A percentile compares a stretch with the other conserved stretches of the same genome.
phyloP scores from a whole-genome alignment of 179 eudicot genomes.

The Pouteria campechiana region DNA sequence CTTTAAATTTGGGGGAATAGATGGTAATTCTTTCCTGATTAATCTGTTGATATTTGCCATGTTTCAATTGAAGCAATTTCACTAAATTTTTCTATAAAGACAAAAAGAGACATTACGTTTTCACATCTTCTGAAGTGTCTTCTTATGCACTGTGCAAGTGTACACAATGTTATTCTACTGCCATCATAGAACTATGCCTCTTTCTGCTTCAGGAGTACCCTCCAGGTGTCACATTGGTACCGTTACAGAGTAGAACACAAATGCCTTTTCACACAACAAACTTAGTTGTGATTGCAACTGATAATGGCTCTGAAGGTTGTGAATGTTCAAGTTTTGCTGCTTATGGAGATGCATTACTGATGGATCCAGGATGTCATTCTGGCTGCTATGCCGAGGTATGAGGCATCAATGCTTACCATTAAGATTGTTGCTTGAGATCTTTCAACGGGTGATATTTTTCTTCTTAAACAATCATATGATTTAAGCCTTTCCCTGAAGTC shows the following conservation, averaged over 20 bases:
- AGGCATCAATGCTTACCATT: not conserved
- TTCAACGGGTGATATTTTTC: too few relatives aligned
- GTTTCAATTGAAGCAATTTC: too few relatives aligned
- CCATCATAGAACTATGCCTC: not conserved
- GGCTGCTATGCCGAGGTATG: conserved; percentile 56
- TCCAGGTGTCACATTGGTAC: conserved; percentile 64
- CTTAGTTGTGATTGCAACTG: conserved; percentile 69
- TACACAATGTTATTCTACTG: not conserved
- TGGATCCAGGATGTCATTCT: conserved; percentile 85
- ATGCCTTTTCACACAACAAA: conserved; percentile 89
- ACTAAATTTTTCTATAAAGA: too few relatives aligned
- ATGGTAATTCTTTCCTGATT: too few relatives aligned
- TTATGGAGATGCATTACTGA: conserved; percentile 77
- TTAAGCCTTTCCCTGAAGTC: too few relatives aligned
- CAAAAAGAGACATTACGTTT: too few relatives aligned
- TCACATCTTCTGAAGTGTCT: too few relatives aligned
- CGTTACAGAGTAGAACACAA: conserved; percentile 78
- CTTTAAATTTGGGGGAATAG: too few relatives aligned
- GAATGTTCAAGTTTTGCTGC: conserved; percentile 26
- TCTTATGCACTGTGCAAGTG: too few relatives aligned
- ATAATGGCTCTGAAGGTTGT: conserved; percentile 9
- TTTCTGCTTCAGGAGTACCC: conserved; percentile 67
- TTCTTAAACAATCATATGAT: too few relatives aligned
- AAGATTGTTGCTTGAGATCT: too few relatives aligned
- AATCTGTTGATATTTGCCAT: too few relatives aligned